Evolutionary conservation across 257 asterid species (phyloP).

Genomic region (Lantana camara): DNA sequence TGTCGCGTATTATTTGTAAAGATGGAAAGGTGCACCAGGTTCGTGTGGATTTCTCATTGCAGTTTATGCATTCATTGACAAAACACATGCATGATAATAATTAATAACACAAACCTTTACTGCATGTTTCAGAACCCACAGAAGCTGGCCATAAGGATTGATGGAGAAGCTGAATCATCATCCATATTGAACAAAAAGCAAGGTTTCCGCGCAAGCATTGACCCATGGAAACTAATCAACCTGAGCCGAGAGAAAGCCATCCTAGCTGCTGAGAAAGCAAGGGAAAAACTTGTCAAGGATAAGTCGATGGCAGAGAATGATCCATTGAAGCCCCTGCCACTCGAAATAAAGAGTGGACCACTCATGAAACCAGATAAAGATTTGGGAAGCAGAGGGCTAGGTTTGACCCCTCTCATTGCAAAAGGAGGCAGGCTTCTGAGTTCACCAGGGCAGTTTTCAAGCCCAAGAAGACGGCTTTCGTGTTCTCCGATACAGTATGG

Average conservation of each 20-base stretch:
- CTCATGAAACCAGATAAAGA: conserved; percentile 46
- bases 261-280: conserved; percentile 69
- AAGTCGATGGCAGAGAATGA: conserved; percentile 39
- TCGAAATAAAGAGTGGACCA: conserved; percentile 77
- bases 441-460: conserved; percentile 63
- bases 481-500: conserved; percentile 57
- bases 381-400: conserved; percentile 30
- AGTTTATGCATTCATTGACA: neutral
- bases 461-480: conserved; percentile 83
- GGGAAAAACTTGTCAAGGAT: conserved; percentile 60
- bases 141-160: conserved; percentile 76
- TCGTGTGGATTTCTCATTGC: neutral
- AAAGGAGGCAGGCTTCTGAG: conserved; percentile 42
- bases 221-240: conserved; percentile 90
- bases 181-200: conserved; percentile 48
- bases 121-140: conserved; percentile 50
- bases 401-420: conserved; percentile 37
- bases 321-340: conserved; percentile 70
- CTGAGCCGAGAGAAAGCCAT: conserved; percentile 85
- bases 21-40: conserved; percentile 62
- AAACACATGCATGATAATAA: neutral
- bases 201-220: conserved; percentile 83
- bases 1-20: conserved; percentile 48
- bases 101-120: neutral
- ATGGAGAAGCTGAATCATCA: conserved; percentile 50